Percentiles rank a stretch among this genome's conserved stretches.
Evolutionary conservation across 441 rosid genomes (phyloP).

Genomic region (Gossypium gossypioides): DNA sequence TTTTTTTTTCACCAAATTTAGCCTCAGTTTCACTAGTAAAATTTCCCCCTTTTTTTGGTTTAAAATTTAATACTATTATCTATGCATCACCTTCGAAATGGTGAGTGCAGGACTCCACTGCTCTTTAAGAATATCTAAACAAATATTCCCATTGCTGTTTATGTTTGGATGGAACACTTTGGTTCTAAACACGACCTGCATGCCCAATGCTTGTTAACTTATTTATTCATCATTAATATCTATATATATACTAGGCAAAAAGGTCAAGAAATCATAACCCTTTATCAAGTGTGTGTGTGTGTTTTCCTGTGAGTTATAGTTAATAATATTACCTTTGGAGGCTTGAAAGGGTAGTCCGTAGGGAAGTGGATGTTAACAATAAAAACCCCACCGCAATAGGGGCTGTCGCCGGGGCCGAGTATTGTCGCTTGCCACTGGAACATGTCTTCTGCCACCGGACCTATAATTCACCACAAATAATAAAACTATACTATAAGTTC

Average conservation of each 20-base stretch:
- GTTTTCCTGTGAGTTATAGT: neutral
- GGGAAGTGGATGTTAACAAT: conserved; percentile 29
- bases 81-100: conserved; percentile 24
- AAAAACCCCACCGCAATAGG: conserved; percentile 31
- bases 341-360: conserved; percentile 36
- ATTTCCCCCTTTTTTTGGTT: neutral
- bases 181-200: conserved; percentile 31
- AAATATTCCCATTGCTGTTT: conserved; percentile 31
- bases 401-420: conserved; percentile 30
- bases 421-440: conserved; percentile 36
- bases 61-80: neutral
- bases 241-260: neutral
- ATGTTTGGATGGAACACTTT: conserved; percentile 36
- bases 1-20: neutral
- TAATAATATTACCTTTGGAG: conserved; percentile 25
- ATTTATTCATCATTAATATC: neutral
- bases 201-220: neutral
- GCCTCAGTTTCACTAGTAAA: neutral
- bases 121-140: conserved; percentile 38
- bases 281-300: too few species aligned
- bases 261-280: neutral
- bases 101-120: conserved; percentile 41
- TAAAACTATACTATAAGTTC: neutral
- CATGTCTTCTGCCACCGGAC: conserved; percentile 29
- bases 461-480: conserved; percentile 4